Evolutionary conservation across 257 asterid genomes (phyloP).

Genomic region (Handroanthus guayacan): DNA sequence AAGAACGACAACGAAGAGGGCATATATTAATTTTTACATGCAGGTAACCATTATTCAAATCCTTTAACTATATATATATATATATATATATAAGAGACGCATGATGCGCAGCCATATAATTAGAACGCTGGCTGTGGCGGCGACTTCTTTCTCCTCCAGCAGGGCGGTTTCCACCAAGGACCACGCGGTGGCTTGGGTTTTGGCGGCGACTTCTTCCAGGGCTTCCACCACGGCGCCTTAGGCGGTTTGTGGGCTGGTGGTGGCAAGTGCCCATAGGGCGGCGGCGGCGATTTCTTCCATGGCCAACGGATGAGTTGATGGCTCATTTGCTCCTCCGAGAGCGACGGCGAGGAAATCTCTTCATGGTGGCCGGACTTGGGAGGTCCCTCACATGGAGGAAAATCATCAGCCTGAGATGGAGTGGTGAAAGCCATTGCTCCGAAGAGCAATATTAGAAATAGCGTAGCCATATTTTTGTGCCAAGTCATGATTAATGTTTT

Average conservation of each 20-base stretch:
- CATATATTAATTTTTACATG: too few species aligned
- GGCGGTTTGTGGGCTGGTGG: not conserved
- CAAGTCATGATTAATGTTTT: not conserved
- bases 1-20: too few species aligned
- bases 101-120: too few species aligned
- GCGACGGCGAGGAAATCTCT: not conserved
- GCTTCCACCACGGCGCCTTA: too few species aligned
- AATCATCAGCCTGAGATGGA: slow-evolving; percentile 6
- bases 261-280: not conserved
- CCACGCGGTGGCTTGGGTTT: not conserved
- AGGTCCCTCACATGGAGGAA: slow-evolving; percentile 2
- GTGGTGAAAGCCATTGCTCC: slow-evolving; percentile 19
- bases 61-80: too few species aligned
- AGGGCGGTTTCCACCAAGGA: not conserved
- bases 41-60: too few species aligned
- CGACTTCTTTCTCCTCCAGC: slow-evolving; percentile 5
- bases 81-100: too few species aligned
- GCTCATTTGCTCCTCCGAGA: not conserved
- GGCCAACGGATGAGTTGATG: not conserved
- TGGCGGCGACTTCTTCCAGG: not conserved
- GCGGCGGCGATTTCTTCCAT: not conserved
- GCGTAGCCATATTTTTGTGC: slow-evolving; percentile 3
- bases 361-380: not conserved
- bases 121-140: not conserved
- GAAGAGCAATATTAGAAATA: slow-evolving; percentile 14